phyloP scores from a whole-genome alignment of 2,329 filamentous ascomycete species.

The Paracamarosporium sp. region DNA sequence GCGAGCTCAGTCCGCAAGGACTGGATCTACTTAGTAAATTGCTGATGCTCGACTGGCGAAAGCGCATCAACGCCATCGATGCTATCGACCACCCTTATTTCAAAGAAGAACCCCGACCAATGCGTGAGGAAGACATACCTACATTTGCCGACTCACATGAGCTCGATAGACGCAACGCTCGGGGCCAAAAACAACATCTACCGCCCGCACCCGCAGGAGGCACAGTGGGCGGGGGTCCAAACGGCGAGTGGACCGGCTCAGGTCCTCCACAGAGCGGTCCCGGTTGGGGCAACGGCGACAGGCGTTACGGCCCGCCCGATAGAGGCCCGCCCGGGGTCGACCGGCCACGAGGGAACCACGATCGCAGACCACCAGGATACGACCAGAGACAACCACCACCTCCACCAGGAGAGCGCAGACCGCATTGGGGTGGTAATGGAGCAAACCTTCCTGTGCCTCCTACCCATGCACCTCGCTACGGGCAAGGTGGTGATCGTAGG shows the following conservation, averaged over 20 bases:
- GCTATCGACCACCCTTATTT: conserved; percentile 94
- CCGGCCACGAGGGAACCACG: conserved; percentile 35
- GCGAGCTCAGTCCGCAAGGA: conserved; percentile 74
- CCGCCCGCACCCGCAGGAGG: conserved; percentile 92
- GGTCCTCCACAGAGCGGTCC: conserved; percentile 36
- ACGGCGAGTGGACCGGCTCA: conserved; percentile 64
- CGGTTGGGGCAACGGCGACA: conserved; percentile 43
- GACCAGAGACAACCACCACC: conserved; percentile 44
- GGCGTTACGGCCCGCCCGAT: conserved; percentile 43
- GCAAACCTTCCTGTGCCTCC: conserved; percentile 44
- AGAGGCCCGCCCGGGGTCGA: conserved; percentile 49
- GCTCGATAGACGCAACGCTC: conserved; percentile 89
- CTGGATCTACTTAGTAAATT: conserved; percentile 83
- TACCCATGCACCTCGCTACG: conserved; percentile 42
- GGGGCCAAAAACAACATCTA: conserved; percentile 81
- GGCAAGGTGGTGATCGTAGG: conserved; percentile 28
- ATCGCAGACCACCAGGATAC: conserved; percentile 36
- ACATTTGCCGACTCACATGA: conserved; percentile 95
- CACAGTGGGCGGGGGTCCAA: conserved; percentile 77
- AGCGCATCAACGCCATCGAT: conserved; percentile 90
- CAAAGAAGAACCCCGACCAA: conserved; percentile 76
- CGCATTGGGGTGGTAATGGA: conserved; percentile 42
- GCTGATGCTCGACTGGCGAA: conserved; percentile 86
- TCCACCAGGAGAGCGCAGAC: conserved; percentile 40
- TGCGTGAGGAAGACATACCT: conserved; percentile 85